These are phyloP conservation scores for Picochlorum sp. DNA, from an alignment of 139 green algal genomes.

Conservation along the genomic window DNA sequence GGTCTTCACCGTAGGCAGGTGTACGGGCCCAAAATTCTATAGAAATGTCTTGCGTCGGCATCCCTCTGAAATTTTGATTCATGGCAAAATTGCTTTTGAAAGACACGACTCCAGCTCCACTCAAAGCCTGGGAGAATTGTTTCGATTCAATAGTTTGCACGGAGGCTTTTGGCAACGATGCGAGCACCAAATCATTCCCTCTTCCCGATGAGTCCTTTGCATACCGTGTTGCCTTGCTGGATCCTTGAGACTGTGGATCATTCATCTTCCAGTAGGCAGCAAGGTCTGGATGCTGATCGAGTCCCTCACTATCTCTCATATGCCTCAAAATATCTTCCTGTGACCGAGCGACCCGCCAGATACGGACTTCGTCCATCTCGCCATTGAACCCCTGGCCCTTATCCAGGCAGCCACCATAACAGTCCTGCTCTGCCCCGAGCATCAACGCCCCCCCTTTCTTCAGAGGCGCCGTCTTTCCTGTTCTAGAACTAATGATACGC, in stretches of 20 bases:
- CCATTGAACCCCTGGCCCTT: slow-evolving; percentile 68
- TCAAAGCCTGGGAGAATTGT: slow-evolving; percentile 11
- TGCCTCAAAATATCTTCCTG: slow-evolving; percentile 65
- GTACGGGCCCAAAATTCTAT: slow-evolving; percentile 74
- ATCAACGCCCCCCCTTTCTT: slow-evolving; percentile 62
- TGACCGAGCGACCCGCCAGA: slow-evolving; percentile 53
- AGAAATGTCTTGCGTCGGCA: slow-evolving; percentile 55
- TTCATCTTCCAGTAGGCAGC: slow-evolving; percentile 84
- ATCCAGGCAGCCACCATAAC: slow-evolving; percentile 79
- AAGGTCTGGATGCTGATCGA: slow-evolving; percentile 52
- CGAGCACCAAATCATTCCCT: slow-evolving; percentile 63
- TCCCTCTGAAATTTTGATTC: slow-evolving; percentile 39
- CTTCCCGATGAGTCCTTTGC: slow-evolving; percentile 54
- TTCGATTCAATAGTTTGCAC: slow-evolving; percentile 18
- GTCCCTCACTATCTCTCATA: slow-evolving; percentile 44
- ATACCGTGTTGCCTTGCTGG: slow-evolving; percentile 23
- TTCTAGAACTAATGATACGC: slow-evolving; percentile 38
- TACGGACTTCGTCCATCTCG: slow-evolving; percentile 72
- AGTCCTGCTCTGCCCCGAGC: slow-evolving; percentile 81
- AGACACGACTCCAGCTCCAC: slow-evolving; percentile 24
- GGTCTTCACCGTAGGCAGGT: slow-evolving; percentile 19
- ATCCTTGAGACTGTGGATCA: slow-evolving; percentile 46
- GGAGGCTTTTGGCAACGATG: slow-evolving; percentile 32
- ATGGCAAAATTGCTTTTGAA: slow-evolving; percentile 80
- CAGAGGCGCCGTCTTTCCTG: slow-evolving; percentile 49